Base-by-base conservation (phyloP, 352 stramenopile species). In the Pseudoperonospora humuli region DNA sequence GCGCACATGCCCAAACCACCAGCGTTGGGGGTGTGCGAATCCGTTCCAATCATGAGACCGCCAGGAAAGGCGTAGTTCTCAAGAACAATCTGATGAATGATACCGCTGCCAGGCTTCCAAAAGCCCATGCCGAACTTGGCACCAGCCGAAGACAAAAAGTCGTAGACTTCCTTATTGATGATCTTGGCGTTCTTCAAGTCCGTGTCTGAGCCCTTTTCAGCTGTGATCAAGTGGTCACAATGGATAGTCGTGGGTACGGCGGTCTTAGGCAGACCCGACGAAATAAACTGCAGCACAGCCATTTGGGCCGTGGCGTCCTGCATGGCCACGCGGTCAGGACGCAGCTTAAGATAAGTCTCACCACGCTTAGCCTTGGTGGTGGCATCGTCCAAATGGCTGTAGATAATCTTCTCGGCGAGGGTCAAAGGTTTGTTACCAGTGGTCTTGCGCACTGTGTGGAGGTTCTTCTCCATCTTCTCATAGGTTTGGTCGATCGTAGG, bases 261-360 rank as follows among this genome's bases (percentile, higher is more conserved):
- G 3, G 88, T 96, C 81, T 95, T 95, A 34, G 88, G 88, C 50
- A 96, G 70, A 38, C 86, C 88, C 43, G 86, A 96, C 62, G 84
- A 95, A 66, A 97, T 96, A 74, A 97, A 97, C 74, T 97, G 88
- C 44, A 97, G 76, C 70, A 97, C 85, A 3, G 88, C 88, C 88
- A 97, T 97, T 68, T 97, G 88, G 17, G 88, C 88, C 36, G 88
- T 97, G 19, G 88, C 88, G 51, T 97, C 88, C 72, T 96, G 88
- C 88, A 97, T 97, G 52, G 88, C 88, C 23, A 97, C 86, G 54
- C 88, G 82, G 67, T 97, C 88, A 19, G 88, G 88, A 48, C 84
- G 76, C 36, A 97, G 71, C 78, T 96, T 96, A 25, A 96, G 66
- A 70, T 96, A 97, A 19, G 88, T 96, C 67, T 96, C 75, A 20